Evolutionary conservation across 352 stramenopile genomes (phyloP), one percentile per base, ranked within the genome.

Genomic region (Chrysophaeum taylorii): DNA sequence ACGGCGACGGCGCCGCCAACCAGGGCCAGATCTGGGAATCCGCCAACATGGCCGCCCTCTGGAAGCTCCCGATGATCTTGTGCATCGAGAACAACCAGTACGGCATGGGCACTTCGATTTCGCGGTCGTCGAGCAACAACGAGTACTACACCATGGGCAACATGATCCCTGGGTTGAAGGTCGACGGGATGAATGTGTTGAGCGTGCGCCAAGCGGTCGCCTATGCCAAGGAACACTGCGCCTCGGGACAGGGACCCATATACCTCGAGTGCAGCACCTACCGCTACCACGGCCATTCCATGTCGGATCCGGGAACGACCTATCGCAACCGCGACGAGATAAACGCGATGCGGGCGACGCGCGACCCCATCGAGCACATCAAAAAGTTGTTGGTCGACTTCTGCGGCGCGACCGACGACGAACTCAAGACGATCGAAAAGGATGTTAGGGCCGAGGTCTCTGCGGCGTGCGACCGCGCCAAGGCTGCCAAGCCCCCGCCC

Each of bases 31-130:
- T 99, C 76, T 91, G 81, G 83, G 83, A 91, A 71, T 69, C 79
- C 38, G 82, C 82, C 69, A 99, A 99, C 84, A 98, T 99, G 94
- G 88, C 92, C 14, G 87, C 85, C 69, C 82, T 99, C 53, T 99
- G 94, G 94, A 96, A 98, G 76, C 82, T 99, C 50, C 96, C 96
- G 16, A 89, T 95, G 75, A 98, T 99, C 76, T 99, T 98, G 79
- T 97, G 94, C 78, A 98, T 98, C 81, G 96, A 99, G 82, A 99
- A 99, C 88, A 99, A 99, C 87, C 92, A 98, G 76, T 99, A 99
- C 82, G 96, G 95, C 75, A 99, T 99, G 96, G 96, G 96, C 73
- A 99, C 96, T 37, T 97, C 90, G 64, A 93, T 92, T 61, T 87
- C 97, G 76, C 89, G 96, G 72, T 96, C 95, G 73, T 97, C 91